Base-by-base conservation (phyloP, 352 stramenopile species). In the Pythium vanterpoolii region DNA sequence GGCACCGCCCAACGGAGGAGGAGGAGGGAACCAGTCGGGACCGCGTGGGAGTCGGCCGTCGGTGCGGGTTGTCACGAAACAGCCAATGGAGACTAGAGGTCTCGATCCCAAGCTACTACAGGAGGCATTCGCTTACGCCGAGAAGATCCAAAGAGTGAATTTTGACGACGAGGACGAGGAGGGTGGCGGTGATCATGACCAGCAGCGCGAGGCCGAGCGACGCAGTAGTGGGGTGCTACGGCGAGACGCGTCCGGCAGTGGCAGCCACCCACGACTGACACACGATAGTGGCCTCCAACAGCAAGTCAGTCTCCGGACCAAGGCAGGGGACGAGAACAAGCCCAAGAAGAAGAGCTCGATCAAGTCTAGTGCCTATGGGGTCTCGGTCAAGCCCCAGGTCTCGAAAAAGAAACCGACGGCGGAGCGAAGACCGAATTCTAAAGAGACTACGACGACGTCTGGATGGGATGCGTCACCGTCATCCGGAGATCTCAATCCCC, bases 41-140 rank as follows among this genome's bases (percentile, higher is more conserved):
- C 26, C 40, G 10, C 56, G 23, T 1, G 30, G 53, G 10, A 69
- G 23, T 51, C 73, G 69, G 42, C 60, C 71, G 36, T 34, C 42
- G 48, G 47, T 28, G 16, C 47, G 47, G 14, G 27, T 66, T 57
- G 19, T 27, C 4, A 14, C 33, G 31, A 42, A 34, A 4, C 27
- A 57, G 50, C 6, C 49, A 44, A 0, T 16, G 13, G 43, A n/a
- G 14, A 21, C 14, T 11, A 86, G 85, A 45, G 27, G 45, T 0
- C 83, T 93, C 39, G 79, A 90, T 39, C 67, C 83, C 7, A 74
- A 77, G 23, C 60, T 90, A 27, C 61, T 93, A n/a, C 77, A 90
- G 58, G 68, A 93, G 34, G 83, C 83, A 0, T 93, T 93, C 27
- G 80, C 77, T 0, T 93, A 90, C 52, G 83, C 83, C 5, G 68